Base-by-base conservation (phyloP, 345 rosid species). In the Acer yangbiense region DNA sequence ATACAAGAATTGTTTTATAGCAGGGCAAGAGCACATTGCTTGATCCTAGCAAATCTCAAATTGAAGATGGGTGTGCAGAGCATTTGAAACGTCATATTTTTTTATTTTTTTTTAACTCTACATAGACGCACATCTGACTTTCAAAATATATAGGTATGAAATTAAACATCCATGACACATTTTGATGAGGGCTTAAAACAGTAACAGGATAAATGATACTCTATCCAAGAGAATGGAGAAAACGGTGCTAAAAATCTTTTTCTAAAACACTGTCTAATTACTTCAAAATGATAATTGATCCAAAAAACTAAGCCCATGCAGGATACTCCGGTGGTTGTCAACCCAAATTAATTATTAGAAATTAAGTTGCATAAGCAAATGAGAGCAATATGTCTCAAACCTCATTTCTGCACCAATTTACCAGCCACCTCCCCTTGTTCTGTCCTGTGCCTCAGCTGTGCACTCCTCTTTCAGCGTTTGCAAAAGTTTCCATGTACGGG, bases 381-480 rank as follows among this genome's bases (percentile, higher is more conserved):
- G 60, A 62, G 0, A 57, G 7, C 60, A 43, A 27, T 23, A 44
- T 29, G 62, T 65, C 13, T 65, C 63, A 65, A 13, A 66, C 35
- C 61, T 66, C 65, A 18, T 32, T 65, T 29, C 43, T 11, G 62
- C n/a, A 65, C 35, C 46, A 27, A 8, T 17, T 65, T 65, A 75
- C 78, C 78, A 73, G 68, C 79, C 79, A 46, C 1, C 58, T 50
- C 84, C 88, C 46, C 77, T 84, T 35, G 68, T 2, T 81, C 86
- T 84, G 66, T 75, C 88, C 39, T 18, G 73, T 52, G 72, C 17
- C 57, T 72, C 85, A 41, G 88, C 77, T 44, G 82, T 87, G 84
- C 46, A 84, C 78, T 93, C 91, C 74, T 86, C 89, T 84, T 88
- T 89, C 90, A 96, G n/a, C 83, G 78, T 88, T 66, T 88, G 82